A percentile compares a stretch with the other conserved stretches of the same genome.
Conservation (phyloP, 2,329 filamentous ascomycete genomes). For the Sporothrix variecibatus region DNA sequence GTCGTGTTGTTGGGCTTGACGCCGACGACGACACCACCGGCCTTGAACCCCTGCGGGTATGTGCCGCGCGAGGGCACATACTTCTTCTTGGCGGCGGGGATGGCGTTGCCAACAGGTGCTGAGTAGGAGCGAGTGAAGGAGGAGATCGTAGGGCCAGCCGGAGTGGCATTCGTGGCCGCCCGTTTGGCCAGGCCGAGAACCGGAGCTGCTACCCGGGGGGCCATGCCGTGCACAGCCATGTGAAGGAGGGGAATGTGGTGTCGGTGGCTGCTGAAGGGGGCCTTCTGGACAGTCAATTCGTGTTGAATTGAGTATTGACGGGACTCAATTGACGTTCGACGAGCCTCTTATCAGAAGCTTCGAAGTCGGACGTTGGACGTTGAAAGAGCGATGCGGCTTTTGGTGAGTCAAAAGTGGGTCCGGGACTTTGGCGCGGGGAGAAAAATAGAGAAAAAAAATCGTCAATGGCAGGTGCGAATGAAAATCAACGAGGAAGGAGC, state of each 20-base stretch:
- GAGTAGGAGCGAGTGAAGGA: constrained; percentile 48
- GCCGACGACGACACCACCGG: constrained; percentile 82
- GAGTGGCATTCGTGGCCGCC: not conserved
- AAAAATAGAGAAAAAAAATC: constrained; percentile 13
- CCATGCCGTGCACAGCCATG: constrained; percentile 19
- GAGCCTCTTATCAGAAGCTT: not conserved
- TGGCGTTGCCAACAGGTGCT: constrained; percentile 56
- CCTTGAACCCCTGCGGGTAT: constrained; percentile 87
- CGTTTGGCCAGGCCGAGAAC: constrained; percentile 23
- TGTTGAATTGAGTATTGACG: not conserved
- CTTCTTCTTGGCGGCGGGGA: constrained; percentile 82
- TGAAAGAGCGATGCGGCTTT: constrained; percentile 4
- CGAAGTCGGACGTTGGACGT: not conserved
- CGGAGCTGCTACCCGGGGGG: constrained; percentile 22
- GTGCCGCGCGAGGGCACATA: constrained; percentile 83
- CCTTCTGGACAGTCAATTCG: not conserved
- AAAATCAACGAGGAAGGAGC: constrained; percentile 3
- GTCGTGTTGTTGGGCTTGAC: constrained; percentile 92
- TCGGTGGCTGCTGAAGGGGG: too few relatives aligned
- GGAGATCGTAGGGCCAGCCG: not conserved
- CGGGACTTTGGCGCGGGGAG: not conserved
- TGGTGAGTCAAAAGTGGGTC: constrained; percentile 22
- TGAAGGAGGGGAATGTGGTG: not conserved
- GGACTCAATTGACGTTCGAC: not conserved
- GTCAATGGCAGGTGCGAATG: not conserved